phyloP scores from a whole-genome alignment of 2,329 filamentous ascomycete genomes.

The Colletotrichum spaethianum region DNA sequence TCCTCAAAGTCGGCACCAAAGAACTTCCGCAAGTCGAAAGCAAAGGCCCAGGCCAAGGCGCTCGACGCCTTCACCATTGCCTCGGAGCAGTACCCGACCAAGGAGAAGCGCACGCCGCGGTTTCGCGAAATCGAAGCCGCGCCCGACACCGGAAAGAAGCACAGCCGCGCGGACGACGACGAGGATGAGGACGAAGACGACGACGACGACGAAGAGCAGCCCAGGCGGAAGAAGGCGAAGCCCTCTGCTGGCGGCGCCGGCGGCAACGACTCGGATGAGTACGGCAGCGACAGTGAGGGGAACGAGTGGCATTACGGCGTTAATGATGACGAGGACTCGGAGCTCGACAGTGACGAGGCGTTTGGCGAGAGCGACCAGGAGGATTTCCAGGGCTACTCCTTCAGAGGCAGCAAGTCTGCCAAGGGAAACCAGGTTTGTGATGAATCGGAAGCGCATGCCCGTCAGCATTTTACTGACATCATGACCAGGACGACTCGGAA shows the following conservation, averaged over 20 bases:
- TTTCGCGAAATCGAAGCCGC: constrained; percentile 65
- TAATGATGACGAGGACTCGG: constrained; percentile 73
- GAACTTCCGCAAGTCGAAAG: constrained; percentile 61
- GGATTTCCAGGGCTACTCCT: constrained; percentile 80
- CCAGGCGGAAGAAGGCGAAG: constrained; percentile 58
- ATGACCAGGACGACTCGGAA: constrained; percentile 71
- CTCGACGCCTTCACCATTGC: constrained; percentile 72
- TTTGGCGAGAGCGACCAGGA: constrained; percentile 93
- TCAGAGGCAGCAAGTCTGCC: constrained; percentile 62
- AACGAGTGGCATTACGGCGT: constrained; percentile 87
- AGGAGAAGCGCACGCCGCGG: constrained; percentile 63
- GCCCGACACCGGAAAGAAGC: constrained; percentile 47
- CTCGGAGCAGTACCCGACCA: constrained; percentile 65
- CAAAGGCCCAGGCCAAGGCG: constrained; percentile 63
- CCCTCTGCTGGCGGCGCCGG: constrained; percentile 60
- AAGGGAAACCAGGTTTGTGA: constrained; percentile 46
- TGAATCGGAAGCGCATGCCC: neutral
- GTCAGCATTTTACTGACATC: constrained; percentile 58
- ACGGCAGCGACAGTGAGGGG: constrained; percentile 87
- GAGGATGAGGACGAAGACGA: constrained; percentile 55
- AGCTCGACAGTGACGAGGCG: constrained; percentile 81
- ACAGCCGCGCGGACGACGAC: constrained; percentile 42
- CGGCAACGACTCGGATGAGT: constrained; percentile 74
- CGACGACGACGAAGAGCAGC: constrained; percentile 64
- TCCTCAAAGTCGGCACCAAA: constrained; percentile 53